A percentile compares a stretch with the other conserved stretches of the same genome.
These are phyloP conservation scores for Posidonia australis DNA, from an alignment of 106 monocot species.

Conservation along the genomic window DNA sequence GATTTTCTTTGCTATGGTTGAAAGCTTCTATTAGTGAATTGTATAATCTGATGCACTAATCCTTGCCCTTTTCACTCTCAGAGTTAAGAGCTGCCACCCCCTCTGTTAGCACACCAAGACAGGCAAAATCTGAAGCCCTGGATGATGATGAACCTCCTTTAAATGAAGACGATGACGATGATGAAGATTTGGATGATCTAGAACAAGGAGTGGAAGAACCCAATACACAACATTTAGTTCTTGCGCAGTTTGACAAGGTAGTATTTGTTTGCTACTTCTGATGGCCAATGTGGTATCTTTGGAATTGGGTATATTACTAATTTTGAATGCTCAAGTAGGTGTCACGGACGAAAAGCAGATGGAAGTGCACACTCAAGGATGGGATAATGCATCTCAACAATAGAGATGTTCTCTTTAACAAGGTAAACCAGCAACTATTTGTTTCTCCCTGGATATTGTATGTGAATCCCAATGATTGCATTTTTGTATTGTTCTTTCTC, in stretches of 20 bases:
- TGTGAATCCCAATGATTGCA: background rate
- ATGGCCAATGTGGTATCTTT: background rate
- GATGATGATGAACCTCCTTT: slow-evolving; percentile 94
- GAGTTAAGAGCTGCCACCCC: slow-evolving; percentile 55
- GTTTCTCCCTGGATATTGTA: background rate
- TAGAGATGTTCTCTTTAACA: slow-evolving; percentile 89
- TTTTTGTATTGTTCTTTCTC: background rate
- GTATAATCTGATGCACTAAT: slow-evolving; percentile 1
- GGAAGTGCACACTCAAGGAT: slow-evolving; percentile 95
- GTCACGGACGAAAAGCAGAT: slow-evolving; percentile 32
- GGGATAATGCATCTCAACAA: slow-evolving; percentile 92
- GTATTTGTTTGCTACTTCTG: background rate
- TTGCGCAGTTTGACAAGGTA: slow-evolving; percentile 97
- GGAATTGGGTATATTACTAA: too few relatives aligned
- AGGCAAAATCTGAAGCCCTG: slow-evolving; percentile 34
- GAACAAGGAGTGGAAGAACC: slow-evolving; percentile 76
- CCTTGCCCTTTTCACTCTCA: background rate
- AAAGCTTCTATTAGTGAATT: background rate
- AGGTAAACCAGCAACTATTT: slow-evolving; percentile 26
- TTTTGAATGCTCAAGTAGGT: slow-evolving; percentile 32
- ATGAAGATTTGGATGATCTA: slow-evolving; percentile 25
- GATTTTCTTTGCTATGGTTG: background rate
- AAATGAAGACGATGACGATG: slow-evolving; percentile 85
- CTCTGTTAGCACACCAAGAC: slow-evolving; percentile 61
- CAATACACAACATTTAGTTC: slow-evolving; percentile 76